A percentile compares a stretch with the other conserved stretches of the same genome.
Conservation (phyloP, 352 stramenopile species). For the Phytopythium kandeliae region DNA sequence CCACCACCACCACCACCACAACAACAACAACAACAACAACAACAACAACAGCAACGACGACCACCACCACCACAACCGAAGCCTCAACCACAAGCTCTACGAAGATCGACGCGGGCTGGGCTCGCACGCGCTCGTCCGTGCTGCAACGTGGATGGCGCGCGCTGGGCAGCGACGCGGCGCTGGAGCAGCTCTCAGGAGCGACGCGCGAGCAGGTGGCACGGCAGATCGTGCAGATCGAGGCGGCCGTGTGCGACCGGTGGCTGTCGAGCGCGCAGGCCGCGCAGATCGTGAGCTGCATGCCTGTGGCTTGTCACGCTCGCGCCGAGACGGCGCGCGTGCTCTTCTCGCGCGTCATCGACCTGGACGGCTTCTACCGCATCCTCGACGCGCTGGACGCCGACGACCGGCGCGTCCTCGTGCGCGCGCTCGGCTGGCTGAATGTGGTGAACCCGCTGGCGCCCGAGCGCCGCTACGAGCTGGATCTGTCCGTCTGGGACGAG, state of each 20-base stretch:
- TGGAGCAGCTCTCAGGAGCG: constrained; percentile 36
- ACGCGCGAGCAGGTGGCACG: constrained; percentile 67
- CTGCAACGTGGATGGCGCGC: constrained; percentile 33
- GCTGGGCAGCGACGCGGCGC: constrained; percentile 26
- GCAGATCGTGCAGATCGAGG: constrained; percentile 82
- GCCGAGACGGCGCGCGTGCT: constrained; percentile 67
- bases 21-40: background rate
- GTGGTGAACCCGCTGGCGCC: constrained; percentile 71
- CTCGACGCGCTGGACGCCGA: constrained; percentile 36
- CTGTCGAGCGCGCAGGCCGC: constrained; percentile 61
- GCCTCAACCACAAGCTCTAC: too few species aligned
- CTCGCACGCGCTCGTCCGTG: constrained; percentile 28
- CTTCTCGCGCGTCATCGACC: constrained; percentile 69
- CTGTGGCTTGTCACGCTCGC: constrained; percentile 41
- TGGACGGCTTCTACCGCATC: constrained; percentile 59
- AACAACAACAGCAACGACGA: background rate
- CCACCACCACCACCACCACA: too few species aligned
- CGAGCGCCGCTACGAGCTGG: constrained; percentile 62
- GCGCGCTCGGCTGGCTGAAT: constrained; percentile 70
- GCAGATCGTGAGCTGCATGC: constrained; percentile 76
- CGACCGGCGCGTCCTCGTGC: constrained; percentile 45
- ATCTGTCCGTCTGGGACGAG: constrained; percentile 68
- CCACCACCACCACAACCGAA: too few species aligned
- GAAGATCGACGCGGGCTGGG: background rate
- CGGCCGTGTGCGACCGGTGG: constrained; percentile 67